A percentile compares a stretch with the other conserved stretches of the same genome.
Evolutionary conservation across 164 flowering plant genomes (phyloP).

Genomic region (Cinnamomum chago): DNA sequence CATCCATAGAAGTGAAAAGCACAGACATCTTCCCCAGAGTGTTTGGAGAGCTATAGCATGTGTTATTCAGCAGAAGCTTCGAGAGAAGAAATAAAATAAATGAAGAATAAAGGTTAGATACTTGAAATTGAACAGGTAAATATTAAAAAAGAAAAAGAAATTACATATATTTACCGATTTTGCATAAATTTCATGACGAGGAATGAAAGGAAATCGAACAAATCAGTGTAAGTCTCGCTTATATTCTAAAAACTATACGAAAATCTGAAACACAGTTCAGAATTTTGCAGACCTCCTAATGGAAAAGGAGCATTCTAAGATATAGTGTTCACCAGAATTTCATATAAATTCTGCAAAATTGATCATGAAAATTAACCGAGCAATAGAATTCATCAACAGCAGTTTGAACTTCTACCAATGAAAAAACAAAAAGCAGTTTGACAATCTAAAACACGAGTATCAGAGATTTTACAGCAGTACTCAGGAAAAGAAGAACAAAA

Average conservation of each 20-base stretch:
- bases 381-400: neutral
- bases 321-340: neutral
- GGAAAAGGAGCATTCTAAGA: neutral
- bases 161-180: neutral
- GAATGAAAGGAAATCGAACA: neutral
- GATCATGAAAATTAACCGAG: too few relatives aligned
- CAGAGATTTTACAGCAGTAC: neutral
- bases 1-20: neutral
- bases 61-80: neutral
- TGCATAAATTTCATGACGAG: neutral
- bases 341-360: too few relatives aligned
- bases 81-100: neutral
- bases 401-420: neutral
- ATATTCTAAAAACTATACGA: neutral
- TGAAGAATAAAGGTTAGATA: neutral
- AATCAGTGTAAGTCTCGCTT: neutral
- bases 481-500: neutral
- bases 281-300: neutral
- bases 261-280: neutral
- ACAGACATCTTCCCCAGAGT: neutral
- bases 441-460: neutral
- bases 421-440: too few relatives aligned
- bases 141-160: neutral
- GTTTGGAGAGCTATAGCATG: slow-evolving; percentile 1
- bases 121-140: too few relatives aligned